These are phyloP conservation scores for Edaphochlamys debaryana DNA, from an alignment of 139 green algal genomes.

Conservation along the genomic window DNA sequence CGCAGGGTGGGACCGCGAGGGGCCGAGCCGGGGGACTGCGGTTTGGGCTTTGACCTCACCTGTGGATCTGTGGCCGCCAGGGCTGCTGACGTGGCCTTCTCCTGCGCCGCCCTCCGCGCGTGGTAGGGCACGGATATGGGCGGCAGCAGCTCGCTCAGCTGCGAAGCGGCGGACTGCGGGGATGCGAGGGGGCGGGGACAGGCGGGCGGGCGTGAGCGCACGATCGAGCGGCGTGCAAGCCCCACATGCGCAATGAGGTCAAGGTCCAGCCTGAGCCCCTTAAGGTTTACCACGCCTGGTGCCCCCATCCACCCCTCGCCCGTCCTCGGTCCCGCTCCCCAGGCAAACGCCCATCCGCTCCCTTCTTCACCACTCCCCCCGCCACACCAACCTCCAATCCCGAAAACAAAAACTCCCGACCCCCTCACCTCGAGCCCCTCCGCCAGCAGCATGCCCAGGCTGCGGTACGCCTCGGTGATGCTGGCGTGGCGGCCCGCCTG, in stretches of 20 bases:
- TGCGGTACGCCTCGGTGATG: background rate
- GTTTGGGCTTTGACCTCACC: no score
- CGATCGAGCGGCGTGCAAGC: no score
- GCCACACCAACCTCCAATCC: no score
- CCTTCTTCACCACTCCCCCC: background rate
- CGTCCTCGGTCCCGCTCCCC: no score
- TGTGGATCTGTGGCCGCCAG: background rate
- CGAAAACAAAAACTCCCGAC: no score
- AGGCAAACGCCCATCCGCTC: no score
- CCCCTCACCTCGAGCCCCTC: slow-evolving; percentile 28
- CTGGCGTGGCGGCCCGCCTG: background rate
- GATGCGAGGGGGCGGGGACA: no score
- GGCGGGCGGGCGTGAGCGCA: background rate
- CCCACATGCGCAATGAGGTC: background rate
- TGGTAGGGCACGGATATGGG: slow-evolving; percentile 34
- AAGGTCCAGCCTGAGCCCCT: background rate
- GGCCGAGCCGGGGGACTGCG: no score
- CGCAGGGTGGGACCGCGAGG: no score
- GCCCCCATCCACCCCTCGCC: slow-evolving; percentile 20
- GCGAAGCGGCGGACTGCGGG: slow-evolving; percentile 3
- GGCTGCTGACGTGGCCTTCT: background rate
- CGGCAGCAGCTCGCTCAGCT: slow-evolving; percentile 8
- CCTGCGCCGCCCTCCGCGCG: background rate
- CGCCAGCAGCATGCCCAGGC: background rate
- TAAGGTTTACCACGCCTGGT: background rate